Evolutionary conservation across 495 filamentous ascomycete species (phyloP).

Genomic region (Aspergillus asperescens): DNA sequence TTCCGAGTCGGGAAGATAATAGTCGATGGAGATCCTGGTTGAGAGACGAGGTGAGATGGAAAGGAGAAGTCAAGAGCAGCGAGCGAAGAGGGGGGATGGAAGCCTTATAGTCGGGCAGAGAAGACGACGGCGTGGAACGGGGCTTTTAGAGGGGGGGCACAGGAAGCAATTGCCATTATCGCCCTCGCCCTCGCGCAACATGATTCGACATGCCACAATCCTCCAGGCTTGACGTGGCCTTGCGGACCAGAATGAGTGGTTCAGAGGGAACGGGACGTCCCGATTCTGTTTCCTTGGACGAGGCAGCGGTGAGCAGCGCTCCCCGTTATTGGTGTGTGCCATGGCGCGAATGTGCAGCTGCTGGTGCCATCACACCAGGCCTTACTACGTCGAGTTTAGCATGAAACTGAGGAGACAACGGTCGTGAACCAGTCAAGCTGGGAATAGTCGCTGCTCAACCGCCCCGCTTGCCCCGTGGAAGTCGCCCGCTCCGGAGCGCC

Average conservation of each 20-base stretch:
- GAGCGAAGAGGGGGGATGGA: constrained; percentile 20
- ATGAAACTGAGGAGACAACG: constrained; percentile 8
- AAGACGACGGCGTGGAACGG: constrained; percentile 6
- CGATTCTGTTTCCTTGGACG: background rate
- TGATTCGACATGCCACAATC: constrained; percentile 21
- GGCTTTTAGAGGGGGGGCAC: too few relatives aligned
- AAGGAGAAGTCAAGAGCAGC: constrained; percentile 14
- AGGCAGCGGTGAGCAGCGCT: constrained; percentile 3
- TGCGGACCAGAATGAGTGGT: constrained; percentile 1
- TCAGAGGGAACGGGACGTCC: constrained; percentile 6
- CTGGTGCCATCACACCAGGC: too few relatives aligned
- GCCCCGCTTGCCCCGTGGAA: constrained; percentile 20
- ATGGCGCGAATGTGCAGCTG: constrained; percentile 5
- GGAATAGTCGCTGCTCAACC: background rate
- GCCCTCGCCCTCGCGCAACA: constrained; percentile 26
- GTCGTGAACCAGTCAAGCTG: constrained; percentile 9
- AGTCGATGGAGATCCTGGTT: constrained; percentile 2
- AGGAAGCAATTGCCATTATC: constrained; percentile 24
- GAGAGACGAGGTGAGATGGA: constrained; percentile 1
- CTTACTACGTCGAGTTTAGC: constrained; percentile 5
- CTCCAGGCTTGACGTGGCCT: constrained; percentile 21
- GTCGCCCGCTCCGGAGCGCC: background rate
- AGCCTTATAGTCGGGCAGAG: constrained; percentile 26
- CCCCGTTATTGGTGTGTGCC: constrained; percentile 1
- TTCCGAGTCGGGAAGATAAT: background rate